Conservation (phyloP, 345 rosid species). For the Gossypium herbaceum region DNA sequence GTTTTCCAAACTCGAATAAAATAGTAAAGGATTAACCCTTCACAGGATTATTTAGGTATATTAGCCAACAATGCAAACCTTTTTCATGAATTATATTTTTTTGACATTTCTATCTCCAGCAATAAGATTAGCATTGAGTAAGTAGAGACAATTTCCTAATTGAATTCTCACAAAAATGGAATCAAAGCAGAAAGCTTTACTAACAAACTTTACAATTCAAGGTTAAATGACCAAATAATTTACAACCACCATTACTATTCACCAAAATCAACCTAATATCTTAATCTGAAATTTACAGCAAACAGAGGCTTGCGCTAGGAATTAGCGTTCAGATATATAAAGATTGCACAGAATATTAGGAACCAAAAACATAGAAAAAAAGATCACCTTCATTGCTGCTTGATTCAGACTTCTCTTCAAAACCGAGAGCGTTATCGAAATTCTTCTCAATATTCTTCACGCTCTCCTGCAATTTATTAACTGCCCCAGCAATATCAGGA, state of each 20-base stretch:
- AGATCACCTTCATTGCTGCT: slow-evolving; percentile 54
- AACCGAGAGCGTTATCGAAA: slow-evolving; percentile 91
- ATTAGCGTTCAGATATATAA: neutral
- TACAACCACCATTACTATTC: neutral
- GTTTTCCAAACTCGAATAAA: neutral
- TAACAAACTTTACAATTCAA: neutral
- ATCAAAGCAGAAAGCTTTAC: neutral
- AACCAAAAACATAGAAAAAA: too few relatives aligned
- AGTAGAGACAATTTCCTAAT: neutral
- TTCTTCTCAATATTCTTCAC: slow-evolving; percentile 98
- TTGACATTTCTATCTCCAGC: neutral
- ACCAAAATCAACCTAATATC: neutral
- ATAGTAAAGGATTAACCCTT: neutral
- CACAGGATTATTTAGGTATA: neutral
- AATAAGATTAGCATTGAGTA: neutral
- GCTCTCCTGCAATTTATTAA: slow-evolving; percentile 95
- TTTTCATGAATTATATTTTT: neutral
- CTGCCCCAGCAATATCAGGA: slow-evolving; percentile 97
- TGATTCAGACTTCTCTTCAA: slow-evolving; percentile 72
- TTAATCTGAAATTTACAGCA: neutral
- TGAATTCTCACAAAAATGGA: neutral
- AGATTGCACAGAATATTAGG: neutral
- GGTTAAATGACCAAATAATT: neutral
- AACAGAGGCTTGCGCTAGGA: neutral
- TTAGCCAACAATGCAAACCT: neutral